Conservation (phyloP, 495 filamentous ascomycete species). For the Neurospora sublineolata region DNA sequence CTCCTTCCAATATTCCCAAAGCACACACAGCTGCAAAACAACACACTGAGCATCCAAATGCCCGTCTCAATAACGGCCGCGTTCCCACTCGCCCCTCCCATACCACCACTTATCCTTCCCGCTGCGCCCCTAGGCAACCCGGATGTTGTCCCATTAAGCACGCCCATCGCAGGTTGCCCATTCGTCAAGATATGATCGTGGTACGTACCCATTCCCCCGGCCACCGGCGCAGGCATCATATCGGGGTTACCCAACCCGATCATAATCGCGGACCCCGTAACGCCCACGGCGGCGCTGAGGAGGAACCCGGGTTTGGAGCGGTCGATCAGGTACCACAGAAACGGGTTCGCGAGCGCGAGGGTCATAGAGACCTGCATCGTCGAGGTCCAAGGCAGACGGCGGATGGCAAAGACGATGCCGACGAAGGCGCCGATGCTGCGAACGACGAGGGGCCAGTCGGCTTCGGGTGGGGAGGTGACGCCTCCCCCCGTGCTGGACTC, state of each 20-base stretch:
- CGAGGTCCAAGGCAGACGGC: conserved; percentile 83
- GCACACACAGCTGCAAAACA: conserved; percentile 90
- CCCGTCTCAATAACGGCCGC: conserved; percentile 67
- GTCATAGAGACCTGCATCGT: conserved; percentile 86
- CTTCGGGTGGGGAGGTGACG: conserved; percentile 16
- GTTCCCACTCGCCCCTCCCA: conserved; percentile 38
- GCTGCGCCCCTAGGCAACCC: neutral
- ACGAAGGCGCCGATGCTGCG: conserved; percentile 88
- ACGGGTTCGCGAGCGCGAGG: conserved; percentile 83
- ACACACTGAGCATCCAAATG: conserved; percentile 81
- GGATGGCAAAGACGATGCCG: conserved; percentile 94
- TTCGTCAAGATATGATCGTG: neutral
- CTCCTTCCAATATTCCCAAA: conserved; percentile 91
- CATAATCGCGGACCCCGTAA: conserved; percentile 61
- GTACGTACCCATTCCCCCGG: conserved; percentile 4
- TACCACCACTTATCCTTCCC: conserved; percentile 6
- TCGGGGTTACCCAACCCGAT: conserved; percentile 56
- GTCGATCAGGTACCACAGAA: conserved; percentile 93
- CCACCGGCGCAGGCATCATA: conserved; percentile 54
- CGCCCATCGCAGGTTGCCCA: neutral
- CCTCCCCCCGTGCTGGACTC: neutral
- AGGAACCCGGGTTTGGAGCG: conserved; percentile 75
- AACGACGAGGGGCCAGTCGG: conserved; percentile 72
- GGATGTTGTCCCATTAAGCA: neutral
- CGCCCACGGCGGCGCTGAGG: conserved; percentile 57